Base-by-base conservation (phyloP, 768 basidiomycete genomes). In the Boletus sp. region DNA sequence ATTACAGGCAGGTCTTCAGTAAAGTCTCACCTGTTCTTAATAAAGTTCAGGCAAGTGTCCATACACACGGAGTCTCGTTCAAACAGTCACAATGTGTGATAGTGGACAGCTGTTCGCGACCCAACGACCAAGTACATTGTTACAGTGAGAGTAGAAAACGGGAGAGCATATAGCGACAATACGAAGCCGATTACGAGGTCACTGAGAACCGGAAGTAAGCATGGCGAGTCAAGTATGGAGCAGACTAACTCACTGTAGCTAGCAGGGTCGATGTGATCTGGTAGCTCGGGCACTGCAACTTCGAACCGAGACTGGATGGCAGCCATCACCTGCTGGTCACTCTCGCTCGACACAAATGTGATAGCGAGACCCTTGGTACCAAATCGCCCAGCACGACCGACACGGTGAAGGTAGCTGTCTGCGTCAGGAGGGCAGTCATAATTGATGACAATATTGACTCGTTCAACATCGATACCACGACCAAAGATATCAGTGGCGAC, bases 401-500 rank as follows among this genome's bases (percentile, higher is more conserved):
- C 97, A 74, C 97, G 90, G 72, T 99, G 97, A 42, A 99, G 82
- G 71, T 99, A 99, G 58, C 91, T 95, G 75, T 99, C 97, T 21
- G 97, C 96, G 64, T 99, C 97, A 37, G 88, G 84, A 38, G 97
- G 94, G 58, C 90, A 93, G 67, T 99, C 97, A 69, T 99, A 99
- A 74, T 99, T 99, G 77, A 99, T 83, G 47, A 99, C 97, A 54
- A 98, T 98, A 75, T 99, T 99, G 64, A 99, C 97, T 57, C 97
- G 93, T 72, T 99, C 97, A 21, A 99, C 96, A 76, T 99, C 97
- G 60, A 99, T 99, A 61, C 96, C 97, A 72, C 97, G 92, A 56
- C 97, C 97, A 57, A 99, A 99, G 61, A 99, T 98, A 71, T 99
- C 97, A 19, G 97, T 99, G 19, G 95, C 96, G 39, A 99, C 97